Evolutionary conservation across 2,329 filamentous ascomycete species (phyloP).

Genomic region (Aspergillus thermomutatus): DNA sequence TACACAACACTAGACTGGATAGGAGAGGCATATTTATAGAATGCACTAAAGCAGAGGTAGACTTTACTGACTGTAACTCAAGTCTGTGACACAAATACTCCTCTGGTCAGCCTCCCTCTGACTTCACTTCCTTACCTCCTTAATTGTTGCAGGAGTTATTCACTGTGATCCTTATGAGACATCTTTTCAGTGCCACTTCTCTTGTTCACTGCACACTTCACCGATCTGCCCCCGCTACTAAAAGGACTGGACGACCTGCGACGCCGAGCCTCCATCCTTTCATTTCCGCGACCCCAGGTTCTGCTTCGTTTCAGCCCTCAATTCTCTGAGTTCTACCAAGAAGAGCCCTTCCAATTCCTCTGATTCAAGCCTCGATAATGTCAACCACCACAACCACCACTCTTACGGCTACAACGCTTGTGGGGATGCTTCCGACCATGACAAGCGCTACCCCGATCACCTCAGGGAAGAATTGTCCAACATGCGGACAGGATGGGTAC

Average conservation of each 20-base stretch:
- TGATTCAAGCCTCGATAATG: conserved; percentile 15
- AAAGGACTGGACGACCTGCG: conserved; percentile 4
- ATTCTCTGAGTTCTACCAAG: background rate
- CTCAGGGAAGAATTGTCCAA: conserved; percentile 32
- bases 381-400: conserved; percentile 22
- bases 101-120: background rate
- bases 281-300: conserved; percentile 6
- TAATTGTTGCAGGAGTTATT: background rate
- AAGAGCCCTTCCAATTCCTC: too few species aligned
- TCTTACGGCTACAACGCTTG: conserved; percentile 29
- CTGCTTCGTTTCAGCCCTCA: background rate
- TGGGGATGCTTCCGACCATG: conserved; percentile 29
- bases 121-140: background rate
- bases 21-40: too few species aligned
- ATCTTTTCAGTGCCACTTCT: background rate
- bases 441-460: conserved; percentile 20
- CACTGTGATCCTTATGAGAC: background rate
- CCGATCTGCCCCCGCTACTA: conserved; percentile 1
- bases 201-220: background rate
- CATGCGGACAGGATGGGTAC: conserved; percentile 36
- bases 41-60: too few species aligned
- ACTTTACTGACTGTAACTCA: too few species aligned
- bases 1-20: too few species aligned
- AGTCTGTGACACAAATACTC: too few species aligned
- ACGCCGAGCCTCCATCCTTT: conserved; percentile 10